A percentile compares a stretch with the other conserved stretches of the same genome.
phyloP scores from a whole-genome alignment of 192 early-diverging fungal species.

The Linnemannia exigua region DNA sequence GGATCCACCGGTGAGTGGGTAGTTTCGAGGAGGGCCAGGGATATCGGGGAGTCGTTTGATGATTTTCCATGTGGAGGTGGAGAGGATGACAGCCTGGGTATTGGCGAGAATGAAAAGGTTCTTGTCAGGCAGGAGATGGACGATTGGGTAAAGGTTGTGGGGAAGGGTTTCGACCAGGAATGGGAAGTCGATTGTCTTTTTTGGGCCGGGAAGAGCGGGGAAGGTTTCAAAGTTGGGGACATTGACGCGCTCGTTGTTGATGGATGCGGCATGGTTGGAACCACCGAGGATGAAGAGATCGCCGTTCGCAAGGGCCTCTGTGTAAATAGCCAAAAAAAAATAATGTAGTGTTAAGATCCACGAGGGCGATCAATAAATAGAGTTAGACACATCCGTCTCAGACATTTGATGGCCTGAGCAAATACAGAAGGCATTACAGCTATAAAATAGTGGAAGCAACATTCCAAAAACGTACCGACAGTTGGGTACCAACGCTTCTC shows the following conservation, averaged over 20 bases:
- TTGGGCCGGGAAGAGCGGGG: constrained; percentile 39
- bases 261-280: constrained; percentile 57
- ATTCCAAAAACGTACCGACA: constrained; percentile 50
- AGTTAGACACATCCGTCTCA: neutral
- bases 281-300: constrained; percentile 71
- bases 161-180: constrained; percentile 57
- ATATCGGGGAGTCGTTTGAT: constrained; percentile 62
- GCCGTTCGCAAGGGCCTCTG: constrained; percentile 55
- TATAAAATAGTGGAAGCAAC: no score
- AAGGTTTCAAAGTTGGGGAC: constrained; percentile 61
- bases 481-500: constrained; percentile 67
- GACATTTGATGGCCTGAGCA: no score
- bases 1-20: constrained; percentile 67
- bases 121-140: constrained; percentile 63
- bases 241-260: constrained; percentile 64
- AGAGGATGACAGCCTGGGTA: constrained; percentile 61
- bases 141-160: constrained; percentile 62
- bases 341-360: neutral
- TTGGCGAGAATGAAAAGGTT: constrained; percentile 67
- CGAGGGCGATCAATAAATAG: neutral
- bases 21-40: constrained; percentile 59
- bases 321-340: neutral
- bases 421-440: neutral
- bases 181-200: constrained; percentile 55
- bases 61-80: constrained; percentile 57